These are phyloP conservation scores for Pichia eremophila DNA, from an alignment of 805 yeast genomes.

Conservation along the genomic window DNA sequence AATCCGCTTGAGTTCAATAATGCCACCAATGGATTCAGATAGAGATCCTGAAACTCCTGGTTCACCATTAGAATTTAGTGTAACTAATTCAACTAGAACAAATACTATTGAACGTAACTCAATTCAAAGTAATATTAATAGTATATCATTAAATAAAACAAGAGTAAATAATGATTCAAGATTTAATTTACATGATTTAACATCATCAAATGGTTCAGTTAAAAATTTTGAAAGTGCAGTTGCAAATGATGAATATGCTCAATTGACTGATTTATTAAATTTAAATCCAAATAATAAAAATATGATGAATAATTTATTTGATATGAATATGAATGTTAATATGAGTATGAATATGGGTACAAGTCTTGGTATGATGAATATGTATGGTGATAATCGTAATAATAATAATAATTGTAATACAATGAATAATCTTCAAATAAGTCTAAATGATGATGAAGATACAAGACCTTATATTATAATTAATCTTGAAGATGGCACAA, in stretches of 20 bases:
- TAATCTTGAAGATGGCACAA: conserved; percentile 18
- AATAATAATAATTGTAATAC: not conserved
- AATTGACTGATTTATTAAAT: conserved; percentile 29
- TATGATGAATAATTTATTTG: conserved; percentile 1
- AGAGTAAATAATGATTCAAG: not conserved
- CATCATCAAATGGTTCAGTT: conserved; percentile 12
- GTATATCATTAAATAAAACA: too few species aligned
- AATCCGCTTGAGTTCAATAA: too few species aligned
- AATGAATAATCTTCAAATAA: too few species aligned
- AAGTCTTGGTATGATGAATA: not conserved
- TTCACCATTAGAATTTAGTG: conserved; percentile 10
- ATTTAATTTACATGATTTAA: not conserved
- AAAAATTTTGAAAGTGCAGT: conserved; percentile 24
- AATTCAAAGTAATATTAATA: not conserved
- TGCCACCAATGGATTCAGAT: not conserved
- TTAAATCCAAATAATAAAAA: conserved; percentile 27
- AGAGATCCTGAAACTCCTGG: conserved; percentile 6
- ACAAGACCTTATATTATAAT: conserved; percentile 24
- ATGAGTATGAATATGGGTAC: not conserved
- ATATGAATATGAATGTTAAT: not conserved
- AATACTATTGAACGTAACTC: conserved; percentile 1
- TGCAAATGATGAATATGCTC: conserved; percentile 29
- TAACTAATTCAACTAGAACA: conserved; percentile 3
- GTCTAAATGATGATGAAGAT: conserved; percentile 15
- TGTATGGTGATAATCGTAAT: not conserved